A percentile compares a stretch with the other conserved stretches of the same genome.
Evolutionary conservation across 176 grass and related monocot species (phyloP).

Genomic region (Puccinellia tenuiflora): DNA sequence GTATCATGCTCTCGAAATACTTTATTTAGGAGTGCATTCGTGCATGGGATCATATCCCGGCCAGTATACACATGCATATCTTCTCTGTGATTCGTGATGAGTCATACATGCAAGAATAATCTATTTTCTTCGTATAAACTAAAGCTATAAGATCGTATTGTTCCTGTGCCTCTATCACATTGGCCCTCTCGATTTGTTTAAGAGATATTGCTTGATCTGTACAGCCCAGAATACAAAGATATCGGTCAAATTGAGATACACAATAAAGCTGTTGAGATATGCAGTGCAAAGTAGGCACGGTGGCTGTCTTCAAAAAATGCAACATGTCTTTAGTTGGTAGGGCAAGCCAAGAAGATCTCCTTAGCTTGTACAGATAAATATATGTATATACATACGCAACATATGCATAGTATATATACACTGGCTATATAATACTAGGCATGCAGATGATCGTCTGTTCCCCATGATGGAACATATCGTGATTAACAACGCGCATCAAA

Average conservation of each 20-base stretch:
- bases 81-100: slow-evolving; percentile 9
- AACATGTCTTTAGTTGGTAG: slow-evolving; percentile 39
- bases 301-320: slow-evolving; percentile 35
- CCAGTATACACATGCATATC: too few relatives aligned
- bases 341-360: slow-evolving; percentile 19
- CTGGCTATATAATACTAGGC: not conserved
- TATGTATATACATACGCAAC: not conserved
- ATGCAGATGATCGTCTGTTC: not conserved
- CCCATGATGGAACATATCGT: not conserved
- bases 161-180: not conserved
- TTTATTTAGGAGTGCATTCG: not conserved
- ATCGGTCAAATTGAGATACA: too few relatives aligned
- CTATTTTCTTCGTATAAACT: not conserved
- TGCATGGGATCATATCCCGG: not conserved
- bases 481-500: not conserved
- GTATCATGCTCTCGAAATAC: not conserved
- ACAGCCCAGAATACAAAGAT: slow-evolving; percentile 20
- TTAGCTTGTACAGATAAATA: not conserved
- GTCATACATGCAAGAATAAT: slow-evolving; percentile 6
- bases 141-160: not conserved
- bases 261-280: slow-evolving; percentile 39
- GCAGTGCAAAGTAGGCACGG: slow-evolving; percentile 33
- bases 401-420: not conserved
- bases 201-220: slow-evolving; percentile 35
- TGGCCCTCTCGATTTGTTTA: slow-evolving; percentile 22